Evolutionary conservation across 2,329 filamentous ascomycete species (phyloP).

Genomic region (Pochonia chlamydosporia): DNA sequence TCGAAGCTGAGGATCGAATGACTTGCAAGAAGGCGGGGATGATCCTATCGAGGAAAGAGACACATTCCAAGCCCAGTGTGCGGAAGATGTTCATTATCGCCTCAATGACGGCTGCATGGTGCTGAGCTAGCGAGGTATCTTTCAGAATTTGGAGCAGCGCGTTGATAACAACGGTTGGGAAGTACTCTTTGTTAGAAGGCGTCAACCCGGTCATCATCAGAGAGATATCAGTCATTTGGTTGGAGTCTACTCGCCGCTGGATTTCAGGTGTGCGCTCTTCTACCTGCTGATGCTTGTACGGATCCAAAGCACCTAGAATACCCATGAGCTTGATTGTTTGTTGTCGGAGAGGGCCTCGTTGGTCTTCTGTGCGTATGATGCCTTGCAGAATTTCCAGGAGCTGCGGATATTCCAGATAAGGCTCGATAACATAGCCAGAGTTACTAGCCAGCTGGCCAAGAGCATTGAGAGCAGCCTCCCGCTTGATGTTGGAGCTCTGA

Average conservation of each 20-base stretch:
- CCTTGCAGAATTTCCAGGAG: conserved; percentile 87
- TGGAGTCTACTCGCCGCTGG: conserved; percentile 58
- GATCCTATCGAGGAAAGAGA: conserved; percentile 88
- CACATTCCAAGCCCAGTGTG: conserved; percentile 91
- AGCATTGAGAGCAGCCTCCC: conserved; percentile 84
- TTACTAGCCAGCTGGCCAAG: conserved; percentile 91
- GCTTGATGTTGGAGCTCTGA: conserved; percentile 81
- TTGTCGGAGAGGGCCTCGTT: conserved; percentile 76
- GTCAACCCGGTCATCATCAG: conserved; percentile 97
- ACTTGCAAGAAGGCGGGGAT: conserved; percentile 90
- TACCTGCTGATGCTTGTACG: conserved; percentile 89
- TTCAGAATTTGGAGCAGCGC: conserved; percentile 88
- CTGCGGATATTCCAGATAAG: conserved; percentile 91
- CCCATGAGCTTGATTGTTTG: conserved; percentile 97
- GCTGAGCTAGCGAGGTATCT: conserved; percentile 81
- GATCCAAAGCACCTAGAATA: conserved; percentile 89
- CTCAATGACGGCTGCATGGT: conserved; percentile 91
- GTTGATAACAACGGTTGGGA: conserved; percentile 95
- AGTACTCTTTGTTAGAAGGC: conserved; percentile 96
- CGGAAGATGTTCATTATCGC: conserved; percentile 99
- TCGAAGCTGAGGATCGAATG: conserved; percentile 72
- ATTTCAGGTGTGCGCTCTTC: conserved; percentile 83
- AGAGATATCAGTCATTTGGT: conserved; percentile 81
- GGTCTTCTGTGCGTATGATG: conserved; percentile 85
- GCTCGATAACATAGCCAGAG: conserved; percentile 94